phyloP scores from a whole-genome alignment of 805 yeast species.

The Nakazawaea wyomingensis region DNA sequence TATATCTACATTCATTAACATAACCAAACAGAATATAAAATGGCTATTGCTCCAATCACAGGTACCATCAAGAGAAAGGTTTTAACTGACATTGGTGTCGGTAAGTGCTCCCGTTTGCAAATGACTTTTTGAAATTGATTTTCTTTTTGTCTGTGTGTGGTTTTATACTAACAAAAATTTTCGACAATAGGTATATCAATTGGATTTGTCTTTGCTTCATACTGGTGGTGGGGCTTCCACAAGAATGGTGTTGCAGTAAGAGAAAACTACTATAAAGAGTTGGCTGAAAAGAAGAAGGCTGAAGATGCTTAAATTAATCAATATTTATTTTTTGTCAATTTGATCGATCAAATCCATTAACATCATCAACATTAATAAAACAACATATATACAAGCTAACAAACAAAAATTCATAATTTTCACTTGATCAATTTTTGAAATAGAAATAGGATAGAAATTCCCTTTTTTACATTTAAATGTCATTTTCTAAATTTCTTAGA shows the following conservation, averaged over 20 bases:
- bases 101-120: conserved; percentile 37
- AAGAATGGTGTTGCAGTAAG: conserved; percentile 64
- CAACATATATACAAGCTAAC: background rate
- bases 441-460: too few species aligned
- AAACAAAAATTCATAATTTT: background rate
- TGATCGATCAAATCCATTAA: too few species aligned
- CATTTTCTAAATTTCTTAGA: too few species aligned
- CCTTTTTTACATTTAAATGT: too few species aligned
- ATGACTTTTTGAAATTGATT: too few species aligned
- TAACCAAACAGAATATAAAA: too few species aligned
- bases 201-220: conserved; percentile 48
- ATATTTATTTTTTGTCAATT: background rate
- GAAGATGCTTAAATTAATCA: conserved; percentile 34
- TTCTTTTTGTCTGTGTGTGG: background rate
- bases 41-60: conserved; percentile 82
- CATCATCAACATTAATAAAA: background rate
- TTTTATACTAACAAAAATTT: background rate
- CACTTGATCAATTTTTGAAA: background rate
- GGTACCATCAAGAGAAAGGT: conserved; percentile 81
- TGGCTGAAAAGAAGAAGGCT: conserved; percentile 68
- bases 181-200: conserved; percentile 19
- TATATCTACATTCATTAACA: too few species aligned
- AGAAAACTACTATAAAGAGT: conserved; percentile 77
- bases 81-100: conserved; percentile 71
- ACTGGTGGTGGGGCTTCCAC: conserved; percentile 89